Conservation (phyloP, 768 basidiomycete genomes). For the Mycena floridula region DNA sequence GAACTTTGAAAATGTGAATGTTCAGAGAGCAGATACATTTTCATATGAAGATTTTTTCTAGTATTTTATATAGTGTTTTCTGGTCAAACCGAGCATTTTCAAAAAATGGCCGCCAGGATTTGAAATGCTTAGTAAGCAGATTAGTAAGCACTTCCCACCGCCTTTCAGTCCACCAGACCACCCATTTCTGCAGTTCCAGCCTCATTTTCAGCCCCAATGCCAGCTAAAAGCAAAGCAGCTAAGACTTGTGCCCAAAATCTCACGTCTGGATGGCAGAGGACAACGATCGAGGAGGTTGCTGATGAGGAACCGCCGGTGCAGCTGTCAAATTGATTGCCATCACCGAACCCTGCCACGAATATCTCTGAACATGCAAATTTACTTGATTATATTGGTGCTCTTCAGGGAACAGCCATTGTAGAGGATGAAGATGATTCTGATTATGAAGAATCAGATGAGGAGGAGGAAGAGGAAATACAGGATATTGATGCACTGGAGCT, state of each 20-base stretch:
- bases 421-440: conserved; percentile 37
- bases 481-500: not conserved
- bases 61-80: not conserved
- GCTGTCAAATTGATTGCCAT: not conserved
- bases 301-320: not conserved
- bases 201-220: too few species aligned
- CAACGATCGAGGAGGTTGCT: not conserved
- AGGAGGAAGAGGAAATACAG: not conserved
- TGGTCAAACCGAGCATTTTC: not conserved
- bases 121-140: not conserved
- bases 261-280: not conserved
- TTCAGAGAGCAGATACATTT: not conserved
- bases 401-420: conserved; percentile 23
- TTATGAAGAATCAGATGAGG: conserved; percentile 9
- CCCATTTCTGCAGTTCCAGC: too few species aligned
- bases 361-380: conserved; percentile 23
- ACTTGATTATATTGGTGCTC: conserved; percentile 20
- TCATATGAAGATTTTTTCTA: not conserved
- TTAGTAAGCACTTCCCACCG: not conserved
- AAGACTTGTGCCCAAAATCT: not conserved
- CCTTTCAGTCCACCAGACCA: not conserved
- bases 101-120: not conserved
- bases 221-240: too few species aligned
- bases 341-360: not conserved
- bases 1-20: too few species aligned